A percentile compares a stretch with the other conserved stretches of the same genome.
These are phyloP conservation scores for Russula earlei DNA, from an alignment of 768 basidiomycete species.

Conservation along the genomic window DNA sequence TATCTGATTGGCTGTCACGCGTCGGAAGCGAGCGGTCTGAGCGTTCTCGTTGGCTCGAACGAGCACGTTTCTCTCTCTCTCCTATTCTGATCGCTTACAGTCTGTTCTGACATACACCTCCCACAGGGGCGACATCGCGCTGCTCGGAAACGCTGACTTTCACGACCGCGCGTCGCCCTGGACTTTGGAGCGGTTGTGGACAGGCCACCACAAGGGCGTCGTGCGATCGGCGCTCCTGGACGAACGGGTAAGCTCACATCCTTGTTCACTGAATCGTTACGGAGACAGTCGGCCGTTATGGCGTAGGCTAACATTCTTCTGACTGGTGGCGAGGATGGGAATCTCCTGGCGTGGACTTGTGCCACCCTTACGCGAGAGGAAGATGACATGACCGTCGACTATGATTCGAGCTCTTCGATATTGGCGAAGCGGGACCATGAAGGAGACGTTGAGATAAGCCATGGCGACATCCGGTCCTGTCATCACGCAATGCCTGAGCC, in stretches of 20 bases:
- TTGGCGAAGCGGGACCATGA: slow-evolving; percentile 16
- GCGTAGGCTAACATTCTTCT: slow-evolving; percentile 27
- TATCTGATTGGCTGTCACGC: slow-evolving; percentile 53
- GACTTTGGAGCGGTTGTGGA: slow-evolving; percentile 26
- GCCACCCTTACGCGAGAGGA: slow-evolving; percentile 12
- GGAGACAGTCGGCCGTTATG: neutral
- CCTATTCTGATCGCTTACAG: neutral
- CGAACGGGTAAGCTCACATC: slow-evolving; percentile 22
- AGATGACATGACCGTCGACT: slow-evolving; percentile 3
- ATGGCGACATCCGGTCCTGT: neutral
- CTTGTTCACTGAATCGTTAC: neutral
- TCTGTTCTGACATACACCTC: neutral
- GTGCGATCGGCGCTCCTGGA: slow-evolving; percentile 28
- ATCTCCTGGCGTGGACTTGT: slow-evolving; percentile 26
- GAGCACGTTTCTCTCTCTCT: slow-evolving; percentile 38
- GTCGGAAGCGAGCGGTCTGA: slow-evolving; percentile 31
- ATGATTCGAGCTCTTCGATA: neutral
- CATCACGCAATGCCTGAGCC: neutral
- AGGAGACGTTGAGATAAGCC: slow-evolving; percentile 17
- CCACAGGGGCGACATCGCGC: slow-evolving; percentile 28
- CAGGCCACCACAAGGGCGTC: slow-evolving; percentile 25
- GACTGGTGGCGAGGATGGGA: slow-evolving; percentile 30
- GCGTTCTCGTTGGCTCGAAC: slow-evolving; percentile 64
- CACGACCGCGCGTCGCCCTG: slow-evolving; percentile 22
- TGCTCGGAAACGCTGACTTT: slow-evolving; percentile 24